Percentiles rank a stretch among this genome's conserved stretches.
These are phyloP conservation scores for Neofusicoccum kwambonambiense DNA, from an alignment of 2,329 filamentous ascomycete genomes.

Conservation along the genomic window DNA sequence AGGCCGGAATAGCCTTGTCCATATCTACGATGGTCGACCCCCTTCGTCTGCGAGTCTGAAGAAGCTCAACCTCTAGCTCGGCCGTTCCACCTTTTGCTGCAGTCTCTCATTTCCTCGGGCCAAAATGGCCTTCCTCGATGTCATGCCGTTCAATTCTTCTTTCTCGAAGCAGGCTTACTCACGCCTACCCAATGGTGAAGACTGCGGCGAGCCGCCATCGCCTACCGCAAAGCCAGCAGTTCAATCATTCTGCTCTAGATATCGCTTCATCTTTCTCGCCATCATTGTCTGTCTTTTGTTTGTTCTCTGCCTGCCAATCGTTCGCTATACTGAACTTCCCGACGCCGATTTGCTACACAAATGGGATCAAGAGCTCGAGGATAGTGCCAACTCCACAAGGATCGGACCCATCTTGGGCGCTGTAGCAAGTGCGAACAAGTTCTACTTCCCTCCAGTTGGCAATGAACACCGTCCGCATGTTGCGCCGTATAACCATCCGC, in stretches of 20 bases:
- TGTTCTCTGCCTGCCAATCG: background rate
- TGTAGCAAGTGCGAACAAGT: background rate
- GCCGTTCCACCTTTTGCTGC: background rate
- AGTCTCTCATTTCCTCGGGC: background rate
- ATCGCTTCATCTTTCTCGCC: background rate
- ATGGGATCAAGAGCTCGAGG: background rate
- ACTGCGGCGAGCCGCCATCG: background rate
- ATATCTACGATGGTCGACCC: background rate
- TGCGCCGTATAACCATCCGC: constrained; percentile 19
- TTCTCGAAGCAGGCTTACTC: background rate
- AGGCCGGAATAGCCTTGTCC: background rate
- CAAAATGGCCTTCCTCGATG: constrained; percentile 6
- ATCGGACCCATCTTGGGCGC: background rate
- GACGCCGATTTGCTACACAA: background rate
- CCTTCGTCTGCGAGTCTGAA: background rate
- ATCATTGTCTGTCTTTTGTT: background rate
- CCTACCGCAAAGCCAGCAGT: background rate
- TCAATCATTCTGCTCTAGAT: background rate
- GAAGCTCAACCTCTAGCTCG: background rate
- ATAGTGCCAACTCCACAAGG: background rate
- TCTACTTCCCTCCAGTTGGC: constrained; percentile 21
- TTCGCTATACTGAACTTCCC: background rate
- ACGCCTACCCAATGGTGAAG: background rate
- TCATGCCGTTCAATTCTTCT: background rate
- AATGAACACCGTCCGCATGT: constrained; percentile 15